Evolutionary conservation across 2,329 filamentous ascomycete genomes (phyloP), one percentile per base, ranked within the genome.

Genomic region (Penicillium sp.): DNA sequence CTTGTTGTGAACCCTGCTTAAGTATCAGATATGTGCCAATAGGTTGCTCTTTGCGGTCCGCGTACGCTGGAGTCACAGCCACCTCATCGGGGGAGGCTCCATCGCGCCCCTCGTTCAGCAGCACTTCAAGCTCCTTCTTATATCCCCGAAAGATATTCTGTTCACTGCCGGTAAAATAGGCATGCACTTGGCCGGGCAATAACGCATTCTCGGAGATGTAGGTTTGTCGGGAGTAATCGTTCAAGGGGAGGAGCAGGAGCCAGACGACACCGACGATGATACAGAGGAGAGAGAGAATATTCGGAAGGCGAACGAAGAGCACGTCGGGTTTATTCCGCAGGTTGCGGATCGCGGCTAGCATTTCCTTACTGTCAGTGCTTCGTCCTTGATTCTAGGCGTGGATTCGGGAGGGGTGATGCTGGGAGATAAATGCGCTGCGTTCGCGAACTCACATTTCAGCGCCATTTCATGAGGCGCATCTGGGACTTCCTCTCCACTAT

Each of bases 191-290:
- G 2, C 90, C 93, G 0, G 93, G 93, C 11, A 98, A 76, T 27
- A 98, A 81, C 9, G 93, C 93, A 67, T 98, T 98, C 69, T 98
- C 93, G 35, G 91, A 97, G 47, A 98, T 93, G 69, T 98, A 98
- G 1, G 91, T 98, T 50, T 81, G 79, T 55, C 93, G 83, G 41
- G 89, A 95, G 73, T 97, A 95, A 56, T 90, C 81, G 69, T 97
- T 80, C 43, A 97, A 77, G 2, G 93, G 93, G 1, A 98, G 80
- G 26, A 97, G 77, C 18, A 96, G 80, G 11, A 98, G 82, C 88
- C 91, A 98, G 58, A 82, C 80, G 46, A 96, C 80, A 43, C 93
- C 93, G 60, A 95, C 79, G 40, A 91, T 61, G 59, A 97, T 82
- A 70, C 87, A 94, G 32, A 95, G 74, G 42, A 89, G 78, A 27